Conservation (phyloP, 176 grass and related monocot species). For the Cocos nucifera region DNA sequence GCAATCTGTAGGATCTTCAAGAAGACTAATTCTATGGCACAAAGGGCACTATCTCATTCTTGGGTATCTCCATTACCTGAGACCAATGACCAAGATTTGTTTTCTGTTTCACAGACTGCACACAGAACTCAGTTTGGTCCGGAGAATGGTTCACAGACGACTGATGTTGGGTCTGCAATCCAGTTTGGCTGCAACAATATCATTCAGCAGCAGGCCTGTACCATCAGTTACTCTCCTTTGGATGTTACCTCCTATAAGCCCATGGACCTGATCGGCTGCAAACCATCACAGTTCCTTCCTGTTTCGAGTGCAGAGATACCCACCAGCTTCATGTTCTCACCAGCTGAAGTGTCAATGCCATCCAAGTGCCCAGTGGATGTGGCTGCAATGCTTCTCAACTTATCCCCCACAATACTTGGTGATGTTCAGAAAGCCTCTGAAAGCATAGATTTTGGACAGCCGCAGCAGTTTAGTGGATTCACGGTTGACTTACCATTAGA, state of each 20-base stretch:
- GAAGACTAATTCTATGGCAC: slow-evolving; percentile 73
- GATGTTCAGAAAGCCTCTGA: slow-evolving; percentile 2
- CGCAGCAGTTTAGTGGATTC: slow-evolving; percentile 2
- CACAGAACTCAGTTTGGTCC: slow-evolving; percentile 27
- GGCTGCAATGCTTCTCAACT: background rate
- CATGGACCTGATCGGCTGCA: slow-evolving; percentile 22
- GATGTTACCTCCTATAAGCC: slow-evolving; percentile 28
- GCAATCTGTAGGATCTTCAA: slow-evolving; percentile 98
- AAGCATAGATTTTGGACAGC: background rate
- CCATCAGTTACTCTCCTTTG: slow-evolving; percentile 14
- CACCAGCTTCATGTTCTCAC: slow-evolving; percentile 28
- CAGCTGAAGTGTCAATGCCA: slow-evolving; percentile 32
- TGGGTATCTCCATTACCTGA: slow-evolving; percentile 46
- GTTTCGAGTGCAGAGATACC: slow-evolving; percentile 29
- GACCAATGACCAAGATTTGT: slow-evolving; percentile 33
- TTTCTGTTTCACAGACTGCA: slow-evolving; percentile 22
- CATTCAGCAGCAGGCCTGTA: slow-evolving; percentile 3
- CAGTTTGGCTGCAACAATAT: slow-evolving; percentile 7
- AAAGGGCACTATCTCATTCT: slow-evolving; percentile 74
- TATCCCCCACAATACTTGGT: background rate
- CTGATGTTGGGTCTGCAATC: slow-evolving; percentile 25
- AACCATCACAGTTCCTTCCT: slow-evolving; percentile 18
- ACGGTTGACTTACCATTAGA: background rate
- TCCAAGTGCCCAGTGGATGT: slow-evolving; percentile 10
- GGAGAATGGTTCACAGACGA: slow-evolving; percentile 41